Evolutionary conservation across 805 yeast species (phyloP), one percentile per base, ranked within the genome.

Genomic region (Middelhovenomyces tepae): DNA sequence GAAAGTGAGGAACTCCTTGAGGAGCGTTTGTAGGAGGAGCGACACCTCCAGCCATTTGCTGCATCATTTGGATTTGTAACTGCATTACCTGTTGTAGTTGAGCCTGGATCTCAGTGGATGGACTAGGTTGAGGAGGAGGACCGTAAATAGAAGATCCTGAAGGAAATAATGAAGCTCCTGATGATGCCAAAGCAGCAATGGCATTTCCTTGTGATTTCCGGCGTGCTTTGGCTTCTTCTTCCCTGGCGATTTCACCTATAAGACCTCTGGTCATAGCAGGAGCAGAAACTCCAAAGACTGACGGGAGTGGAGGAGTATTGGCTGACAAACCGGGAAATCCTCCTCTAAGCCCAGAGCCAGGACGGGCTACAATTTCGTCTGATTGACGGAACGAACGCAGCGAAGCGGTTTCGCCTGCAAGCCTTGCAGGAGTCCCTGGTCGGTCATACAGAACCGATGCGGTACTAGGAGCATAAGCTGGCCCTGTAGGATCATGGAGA

Each of bases 211-310:
- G 11, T 4, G 41, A 39, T 9, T 44, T 31, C 23, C 64, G 44
- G 11, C 53, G 46, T 16, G 38, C 31, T 38, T 26, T 54, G 29
- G 56, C 55, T 20, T 60, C 61, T 35, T 60, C 62, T 32, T 59
- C 65, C 1, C 52, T 46, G 8, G 59, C 57, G 33, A 60, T 61
- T 34, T 57, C 63, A 11, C 57, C 63, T n/a, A 60, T 52, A 10
- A 60, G 43, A 3, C 66, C 66, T 3, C 66, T 49, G 10, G 37
- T 36, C 27, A 44, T 36, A 3, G 32, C 18, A 7, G 27, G 16
- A 21, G 40, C 36, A 9, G 40, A 36, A 28, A 32, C 32, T 15
- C 36, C 41, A 28, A 51, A 53, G 8, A 50, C 41, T 2, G 40
- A 16, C 8, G 57, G 53, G 22, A 50, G 34, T 4, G 54, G 41